These are phyloP conservation scores for Fusarium begoniae DNA, from an alignment of 2,329 filamentous ascomycete genomes.

Conservation along the genomic window DNA sequence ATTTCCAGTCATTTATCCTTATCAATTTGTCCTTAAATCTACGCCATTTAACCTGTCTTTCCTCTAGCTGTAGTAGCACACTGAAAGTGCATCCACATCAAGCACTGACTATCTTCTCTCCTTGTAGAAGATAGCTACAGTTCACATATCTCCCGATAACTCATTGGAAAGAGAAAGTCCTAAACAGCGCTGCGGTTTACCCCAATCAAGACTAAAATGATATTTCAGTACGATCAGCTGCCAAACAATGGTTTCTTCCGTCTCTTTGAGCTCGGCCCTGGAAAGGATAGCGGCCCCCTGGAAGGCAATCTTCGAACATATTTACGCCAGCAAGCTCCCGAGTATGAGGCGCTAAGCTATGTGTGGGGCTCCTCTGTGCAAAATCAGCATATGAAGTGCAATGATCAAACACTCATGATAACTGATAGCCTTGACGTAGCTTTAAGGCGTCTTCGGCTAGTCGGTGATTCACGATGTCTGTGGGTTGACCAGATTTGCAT, in stretches of 20 bases:
- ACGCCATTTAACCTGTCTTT: fast-evolving
- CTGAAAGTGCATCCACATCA: not conserved
- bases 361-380: not conserved
- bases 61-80: not conserved
- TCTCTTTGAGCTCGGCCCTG: fast-evolving
- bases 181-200: fast-evolving
- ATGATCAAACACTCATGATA: not conserved
- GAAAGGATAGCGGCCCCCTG: not conserved
- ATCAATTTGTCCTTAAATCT: fast-evolving
- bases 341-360: not conserved
- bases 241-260: not conserved
- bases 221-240: not conserved
- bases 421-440: not conserved
- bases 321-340: not conserved
- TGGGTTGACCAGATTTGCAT: not conserved
- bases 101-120: not conserved
- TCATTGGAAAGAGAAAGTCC: not conserved
- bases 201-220: not conserved
- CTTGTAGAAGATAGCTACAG: fast-evolving
- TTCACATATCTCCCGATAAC: fast-evolving
- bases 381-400: not conserved
- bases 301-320: not conserved
- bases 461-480: not conserved
- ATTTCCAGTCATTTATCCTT: not conserved
- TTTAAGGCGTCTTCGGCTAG: fast-evolving